A percentile compares a stretch with the other conserved stretches of the same genome.
Evolutionary conservation across 768 basidiomycete genomes (phyloP).

Genomic region (Macrocybe gigantea): DNA sequence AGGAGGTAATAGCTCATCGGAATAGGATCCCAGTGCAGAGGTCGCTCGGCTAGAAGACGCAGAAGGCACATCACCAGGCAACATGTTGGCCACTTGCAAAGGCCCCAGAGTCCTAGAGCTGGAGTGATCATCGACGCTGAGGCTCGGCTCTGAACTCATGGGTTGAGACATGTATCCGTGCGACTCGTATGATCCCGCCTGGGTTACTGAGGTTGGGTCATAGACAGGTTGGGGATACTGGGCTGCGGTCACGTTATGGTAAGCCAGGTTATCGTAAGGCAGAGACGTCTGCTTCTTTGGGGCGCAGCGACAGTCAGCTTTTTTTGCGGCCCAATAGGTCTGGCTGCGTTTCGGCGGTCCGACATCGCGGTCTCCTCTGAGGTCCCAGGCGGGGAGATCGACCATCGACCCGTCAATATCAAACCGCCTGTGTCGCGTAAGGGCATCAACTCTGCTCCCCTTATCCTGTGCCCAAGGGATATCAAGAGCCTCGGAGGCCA

Average conservation of each 20-base stretch:
- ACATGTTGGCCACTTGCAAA: conserved; percentile 42
- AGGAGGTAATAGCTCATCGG: not conserved
- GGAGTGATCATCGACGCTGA: conserved; percentile 19
- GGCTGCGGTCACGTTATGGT: not conserved
- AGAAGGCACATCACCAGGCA: conserved; percentile 37
- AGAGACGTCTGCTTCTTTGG: conserved; percentile 10
- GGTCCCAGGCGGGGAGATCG: conserved; percentile 23
- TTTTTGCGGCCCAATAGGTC: conserved; percentile 11
- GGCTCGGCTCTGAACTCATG: conserved; percentile 18
- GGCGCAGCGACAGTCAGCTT: conserved; percentile 13
- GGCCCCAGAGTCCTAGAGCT: conserved; percentile 33
- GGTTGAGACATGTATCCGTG: conserved; percentile 19
- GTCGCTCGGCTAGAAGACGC: conserved; percentile 24
- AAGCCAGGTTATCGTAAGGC: conserved; percentile 9
- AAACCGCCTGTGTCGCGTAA: conserved; percentile 12
- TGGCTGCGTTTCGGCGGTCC: conserved; percentile 32
- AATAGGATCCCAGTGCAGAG: conserved; percentile 15
- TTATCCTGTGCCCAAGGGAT: conserved; percentile 28
- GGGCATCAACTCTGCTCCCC: conserved; percentile 14
- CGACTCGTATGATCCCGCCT: conserved; percentile 8
- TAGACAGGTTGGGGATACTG: not conserved
- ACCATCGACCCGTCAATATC: conserved; percentile 13
- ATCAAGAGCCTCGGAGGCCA: conserved; percentile 21
- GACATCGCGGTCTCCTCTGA: conserved; percentile 34
- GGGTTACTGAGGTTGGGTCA: not conserved